Base-by-base conservation (phyloP, 768 basidiomycete genomes). In the Hygrocybe punicea region DNA sequence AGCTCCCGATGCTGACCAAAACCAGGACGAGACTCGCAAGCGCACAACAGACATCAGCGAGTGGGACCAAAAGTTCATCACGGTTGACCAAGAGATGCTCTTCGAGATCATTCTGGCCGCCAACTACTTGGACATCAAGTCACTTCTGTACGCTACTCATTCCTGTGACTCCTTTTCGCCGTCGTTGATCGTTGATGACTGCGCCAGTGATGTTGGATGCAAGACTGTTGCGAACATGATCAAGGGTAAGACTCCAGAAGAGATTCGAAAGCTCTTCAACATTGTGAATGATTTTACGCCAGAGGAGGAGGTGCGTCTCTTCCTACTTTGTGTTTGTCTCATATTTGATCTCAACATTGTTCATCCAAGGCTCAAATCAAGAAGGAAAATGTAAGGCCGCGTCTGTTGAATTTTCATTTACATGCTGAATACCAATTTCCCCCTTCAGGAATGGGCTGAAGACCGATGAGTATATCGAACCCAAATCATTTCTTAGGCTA, bases 181-280 rank as follows among this genome's bases (percentile, higher is more conserved):
- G 6, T 46, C 45, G 24, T 24, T 19, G 54, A 23, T 63, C 37
- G 35, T 35, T 55, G 24, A 34, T 36, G 10, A 49, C 14, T 14
- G n/a, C 47, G 33, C 48, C 62, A 96, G 93, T 63, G 95, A 97
- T 68, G 93, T 97, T 58, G 95, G 95, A 1, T 97, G 95, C 84
- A 96, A 97, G 81, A 97, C 93, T 3, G 95, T 97, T 4, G 97
- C 97, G 13, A 98, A 98, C 82, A 99, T 98, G 97, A 98, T 99
- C 83, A 98, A 99, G 79, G 97, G 97, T 34, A 99, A 99, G 84
- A 96, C 95, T 3, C 97, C 97, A 21, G 97, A 98, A 73, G 97
- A 98, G 77, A 98, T 99, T 64, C 88, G 96, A 57, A 98, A 98
- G 69, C 84, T 98, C 53, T 98, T 94, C 80, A 96, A 97, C 82